Percentiles rank a stretch among this genome's conserved stretches.
Conservation (phyloP, 2,329 filamentous ascomycete genomes). For the Lasiodiplodia gonubiensis region DNA sequence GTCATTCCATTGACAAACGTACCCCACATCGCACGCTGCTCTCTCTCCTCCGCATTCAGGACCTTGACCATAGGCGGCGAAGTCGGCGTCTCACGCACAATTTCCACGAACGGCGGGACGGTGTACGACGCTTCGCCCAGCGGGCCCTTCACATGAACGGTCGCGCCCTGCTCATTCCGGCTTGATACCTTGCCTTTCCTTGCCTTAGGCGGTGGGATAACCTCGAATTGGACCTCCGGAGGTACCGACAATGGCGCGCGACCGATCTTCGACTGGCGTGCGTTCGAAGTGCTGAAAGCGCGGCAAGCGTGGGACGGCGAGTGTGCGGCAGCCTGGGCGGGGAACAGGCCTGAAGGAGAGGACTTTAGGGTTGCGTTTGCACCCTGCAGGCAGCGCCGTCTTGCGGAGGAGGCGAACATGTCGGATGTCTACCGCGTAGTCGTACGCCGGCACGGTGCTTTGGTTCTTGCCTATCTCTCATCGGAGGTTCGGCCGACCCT, state of each 20-base stretch:
- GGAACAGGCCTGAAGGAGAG: slow-evolving; percentile 48
- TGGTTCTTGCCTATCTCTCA: slow-evolving; percentile 8
- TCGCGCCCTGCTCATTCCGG: slow-evolving; percentile 66
- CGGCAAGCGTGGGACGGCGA: slow-evolving; percentile 58
- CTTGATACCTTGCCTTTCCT: slow-evolving; percentile 64
- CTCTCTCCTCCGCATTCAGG: slow-evolving; percentile 68
- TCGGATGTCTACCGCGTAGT: slow-evolving; percentile 34
- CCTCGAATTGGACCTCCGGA: slow-evolving; percentile 69
- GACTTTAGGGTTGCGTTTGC: slow-evolving; percentile 51
- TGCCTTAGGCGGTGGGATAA: slow-evolving; percentile 66
- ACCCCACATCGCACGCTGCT: slow-evolving; percentile 98
- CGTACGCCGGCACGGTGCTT: background rate
- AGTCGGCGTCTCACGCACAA: slow-evolving; percentile 69
- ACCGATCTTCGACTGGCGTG: slow-evolving; percentile 81
- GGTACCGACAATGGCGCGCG: slow-evolving; percentile 60
- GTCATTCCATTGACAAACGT: slow-evolving; percentile 39
- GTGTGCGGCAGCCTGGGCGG: slow-evolving; percentile 73
- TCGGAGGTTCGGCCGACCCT: slow-evolving; percentile 2
- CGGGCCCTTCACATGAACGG: slow-evolving; percentile 79
- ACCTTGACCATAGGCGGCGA: slow-evolving; percentile 73
- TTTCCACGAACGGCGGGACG: slow-evolving; percentile 77
- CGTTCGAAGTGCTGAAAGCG: slow-evolving; percentile 74
- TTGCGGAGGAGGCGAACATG: slow-evolving; percentile 68
- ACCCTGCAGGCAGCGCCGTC: slow-evolving; percentile 61
- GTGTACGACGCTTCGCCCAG: slow-evolving; percentile 77